Conservation (phyloP, 176 grass and related monocot species). For the Echinochloa phyllopogon region DNA sequence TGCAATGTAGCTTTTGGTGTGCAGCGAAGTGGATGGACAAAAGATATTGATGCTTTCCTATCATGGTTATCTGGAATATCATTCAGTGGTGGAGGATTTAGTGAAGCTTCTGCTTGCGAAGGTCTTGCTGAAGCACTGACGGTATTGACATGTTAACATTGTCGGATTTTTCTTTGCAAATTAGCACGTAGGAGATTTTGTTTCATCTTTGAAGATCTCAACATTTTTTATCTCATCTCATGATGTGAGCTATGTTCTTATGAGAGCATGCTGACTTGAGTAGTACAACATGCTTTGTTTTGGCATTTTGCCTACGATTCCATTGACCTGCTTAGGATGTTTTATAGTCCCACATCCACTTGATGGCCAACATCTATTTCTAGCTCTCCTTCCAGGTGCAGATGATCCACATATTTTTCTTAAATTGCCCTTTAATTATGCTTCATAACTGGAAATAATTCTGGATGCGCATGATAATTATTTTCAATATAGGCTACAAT, state of each 20-base stretch:
- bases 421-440: conserved; percentile 3
- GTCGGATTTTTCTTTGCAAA: not conserved
- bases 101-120: conserved; percentile 79
- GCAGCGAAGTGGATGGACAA: conserved; percentile 90
- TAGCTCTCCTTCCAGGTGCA: conserved; percentile 5
- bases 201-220: not conserved
- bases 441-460: not conserved
- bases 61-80: conserved; percentile 76
- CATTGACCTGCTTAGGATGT: conserved; percentile 14
- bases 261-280: not conserved
- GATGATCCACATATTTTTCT: conserved; percentile 2
- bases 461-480: not conserved
- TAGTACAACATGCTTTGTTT: conserved; percentile 5
- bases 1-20: conserved; percentile 71
- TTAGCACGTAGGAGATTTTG: not conserved
- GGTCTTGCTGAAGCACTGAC: conserved; percentile 88
- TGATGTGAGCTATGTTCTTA: conserved; percentile 19
- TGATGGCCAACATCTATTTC: conserved; percentile 13
- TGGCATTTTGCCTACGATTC: not conserved
- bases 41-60: conserved; percentile 77
- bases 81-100: conserved; percentile 86
- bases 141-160: conserved; percentile 46
- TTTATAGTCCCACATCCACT: conserved; percentile 24
- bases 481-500: conserved; percentile 26
- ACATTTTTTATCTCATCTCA: not conserved